These are phyloP conservation scores for Phycomyces blakesleeanus DNA, from an alignment of 192 early-diverging fungal genomes.

Conservation along the genomic window DNA sequence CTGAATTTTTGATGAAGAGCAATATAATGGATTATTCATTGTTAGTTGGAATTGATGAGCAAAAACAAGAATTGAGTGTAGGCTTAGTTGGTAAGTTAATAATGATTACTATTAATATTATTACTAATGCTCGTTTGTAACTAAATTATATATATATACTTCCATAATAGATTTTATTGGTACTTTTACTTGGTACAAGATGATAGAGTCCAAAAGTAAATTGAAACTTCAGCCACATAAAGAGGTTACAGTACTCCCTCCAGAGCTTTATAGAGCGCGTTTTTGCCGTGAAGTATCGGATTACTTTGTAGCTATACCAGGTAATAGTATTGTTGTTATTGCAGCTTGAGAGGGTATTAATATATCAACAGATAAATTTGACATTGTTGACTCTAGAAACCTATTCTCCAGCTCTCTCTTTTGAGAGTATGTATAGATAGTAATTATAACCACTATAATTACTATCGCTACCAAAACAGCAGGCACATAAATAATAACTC, in stretches of 20 bases:
- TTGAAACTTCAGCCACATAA: slow-evolving; percentile 64
- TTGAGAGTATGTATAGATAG: no score
- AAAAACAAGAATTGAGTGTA: slow-evolving; percentile 79
- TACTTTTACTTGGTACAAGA: slow-evolving; percentile 97
- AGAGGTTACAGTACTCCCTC: slow-evolving; percentile 91
- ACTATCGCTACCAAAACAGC: no score
- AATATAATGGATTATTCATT: slow-evolving; percentile 99
- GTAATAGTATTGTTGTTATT: slow-evolving; percentile 30
- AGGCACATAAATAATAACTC: no score
- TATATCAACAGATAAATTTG: slow-evolving; percentile 9
- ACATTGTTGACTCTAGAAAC: background rate
- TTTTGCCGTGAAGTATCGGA: slow-evolving; percentile 87
- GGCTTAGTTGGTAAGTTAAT: slow-evolving; percentile 72
- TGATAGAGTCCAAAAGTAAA: slow-evolving; percentile 78
- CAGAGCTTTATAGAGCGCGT: slow-evolving; percentile 87
- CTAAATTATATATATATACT: no score
- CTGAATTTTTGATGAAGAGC: slow-evolving; percentile 82
- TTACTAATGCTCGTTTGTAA: background rate
- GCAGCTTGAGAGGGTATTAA: background rate
- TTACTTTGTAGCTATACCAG: slow-evolving; percentile 85
- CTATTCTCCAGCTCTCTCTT: slow-evolving; percentile 3
- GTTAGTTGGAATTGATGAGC: slow-evolving; percentile 88
- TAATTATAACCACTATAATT: no score
- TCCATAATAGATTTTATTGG: slow-evolving; percentile 98
- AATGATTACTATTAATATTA: background rate